phyloP scores from a whole-genome alignment of 2,329 filamentous ascomycete species.

The Ramichloridium luteum region DNA sequence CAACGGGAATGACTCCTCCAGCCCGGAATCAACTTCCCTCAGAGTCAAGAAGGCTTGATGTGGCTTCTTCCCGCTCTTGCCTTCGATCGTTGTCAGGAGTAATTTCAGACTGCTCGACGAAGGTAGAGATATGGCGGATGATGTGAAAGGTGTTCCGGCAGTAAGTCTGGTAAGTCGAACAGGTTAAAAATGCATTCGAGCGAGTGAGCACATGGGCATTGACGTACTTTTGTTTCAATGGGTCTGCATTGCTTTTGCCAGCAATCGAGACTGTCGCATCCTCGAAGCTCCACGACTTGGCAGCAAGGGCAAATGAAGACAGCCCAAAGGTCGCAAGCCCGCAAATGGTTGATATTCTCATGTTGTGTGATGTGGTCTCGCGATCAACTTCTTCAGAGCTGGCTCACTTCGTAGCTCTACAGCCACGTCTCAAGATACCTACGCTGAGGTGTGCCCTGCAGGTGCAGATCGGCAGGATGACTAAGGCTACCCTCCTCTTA shows the following conservation, averaged over 20 bases:
- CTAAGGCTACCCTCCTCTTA: no score
- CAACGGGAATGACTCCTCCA: constrained; percentile 81
- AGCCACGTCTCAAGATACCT: no score
- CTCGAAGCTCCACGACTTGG: constrained; percentile 57
- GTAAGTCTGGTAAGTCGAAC: constrained; percentile 25
- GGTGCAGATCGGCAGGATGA: no score
- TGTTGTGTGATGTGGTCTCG: no score
- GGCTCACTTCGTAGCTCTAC: no score
- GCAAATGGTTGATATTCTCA: constrained; percentile 16
- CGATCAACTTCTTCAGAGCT: no score
- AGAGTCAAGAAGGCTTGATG: constrained; percentile 90
- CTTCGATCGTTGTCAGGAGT: constrained; percentile 67
- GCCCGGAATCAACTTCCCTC: constrained; percentile 57
- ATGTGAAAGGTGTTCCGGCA: constrained; percentile 42
- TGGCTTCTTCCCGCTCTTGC: constrained; percentile 65
- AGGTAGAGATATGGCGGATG: constrained; percentile 48
- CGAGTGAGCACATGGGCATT: not conserved
- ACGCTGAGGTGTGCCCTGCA: no score
- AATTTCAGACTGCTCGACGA: constrained; percentile 67
- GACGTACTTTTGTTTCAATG: constrained; percentile 46
- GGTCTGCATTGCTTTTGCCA: constrained; percentile 42
- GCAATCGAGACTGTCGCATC: constrained; percentile 57
- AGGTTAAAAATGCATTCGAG: not conserved
- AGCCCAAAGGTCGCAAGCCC: constrained; percentile 8
- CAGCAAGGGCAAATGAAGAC: constrained; percentile 29